phyloP scores from a whole-genome alignment of 164 flowering plant genomes.

The Cinnamomum micranthum region DNA sequence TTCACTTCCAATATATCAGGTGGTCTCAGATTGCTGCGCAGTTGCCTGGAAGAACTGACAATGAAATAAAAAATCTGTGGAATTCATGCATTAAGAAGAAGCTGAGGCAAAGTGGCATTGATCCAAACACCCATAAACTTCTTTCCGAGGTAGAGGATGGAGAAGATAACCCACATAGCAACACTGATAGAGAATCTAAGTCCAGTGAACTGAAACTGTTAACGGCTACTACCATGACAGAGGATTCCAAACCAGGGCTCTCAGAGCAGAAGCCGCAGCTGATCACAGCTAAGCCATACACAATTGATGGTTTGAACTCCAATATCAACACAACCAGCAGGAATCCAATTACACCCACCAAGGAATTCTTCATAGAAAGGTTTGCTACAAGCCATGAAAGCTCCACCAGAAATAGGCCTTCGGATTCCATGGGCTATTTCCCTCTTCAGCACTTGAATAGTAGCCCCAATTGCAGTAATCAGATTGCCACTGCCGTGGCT shows the following conservation, averaged over 20 bases:
- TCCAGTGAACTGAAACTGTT: constrained; percentile 2
- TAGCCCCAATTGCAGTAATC: constrained; percentile 19
- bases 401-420: constrained; percentile 38
- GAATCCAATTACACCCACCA: constrained; percentile 18
- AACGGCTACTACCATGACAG: constrained; percentile 19
- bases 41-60: constrained; percentile 88
- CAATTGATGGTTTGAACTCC: constrained; percentile 12
- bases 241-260: constrained; percentile 17
- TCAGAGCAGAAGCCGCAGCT: constrained; percentile 17
- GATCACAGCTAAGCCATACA: constrained; percentile 13
- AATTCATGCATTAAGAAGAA: constrained; percentile 90
- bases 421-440: constrained; percentile 37
- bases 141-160: constrained; percentile 52
- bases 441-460: constrained; percentile 46
- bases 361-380: constrained; percentile 54
- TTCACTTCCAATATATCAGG: constrained; percentile 30
- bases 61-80: constrained; percentile 91
- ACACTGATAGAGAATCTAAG: constrained; percentile 17
- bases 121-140: constrained; percentile 84
- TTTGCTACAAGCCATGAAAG: constrained; percentile 34
- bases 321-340: constrained; percentile 15
- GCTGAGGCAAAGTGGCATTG: constrained; percentile 84
- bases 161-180: constrained; percentile 23
- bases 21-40: constrained; percentile 99
- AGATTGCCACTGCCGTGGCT: constrained; percentile 11